These are phyloP conservation scores for Phlyctochytrium bullatum DNA, from an alignment of 192 early-diverging fungal genomes.

Conservation along the genomic window DNA sequence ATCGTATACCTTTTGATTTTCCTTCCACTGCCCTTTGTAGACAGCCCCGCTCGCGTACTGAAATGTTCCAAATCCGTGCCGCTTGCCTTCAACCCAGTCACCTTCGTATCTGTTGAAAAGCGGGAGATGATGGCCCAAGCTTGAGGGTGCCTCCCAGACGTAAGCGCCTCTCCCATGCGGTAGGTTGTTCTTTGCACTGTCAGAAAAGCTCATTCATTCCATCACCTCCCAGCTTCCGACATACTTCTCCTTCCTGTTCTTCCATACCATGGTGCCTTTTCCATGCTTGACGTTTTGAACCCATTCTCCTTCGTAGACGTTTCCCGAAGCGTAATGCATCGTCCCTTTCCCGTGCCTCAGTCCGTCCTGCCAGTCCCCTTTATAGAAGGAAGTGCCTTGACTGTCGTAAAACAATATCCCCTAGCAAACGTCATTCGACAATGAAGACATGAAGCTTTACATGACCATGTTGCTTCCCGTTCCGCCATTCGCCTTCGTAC, in stretches of 20 bases:
- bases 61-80: conserved; percentile 48
- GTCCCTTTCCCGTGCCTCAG: conserved; percentile 45
- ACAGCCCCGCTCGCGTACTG: conserved; percentile 49
- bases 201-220: conserved; percentile 1
- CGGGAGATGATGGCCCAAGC: conserved; percentile 40
- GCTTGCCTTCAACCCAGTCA: conserved; percentile 47
- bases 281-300: conserved; percentile 45
- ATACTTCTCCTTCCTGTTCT: conserved; percentile 43
- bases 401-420: conserved; percentile 34
- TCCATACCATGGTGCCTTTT: conserved; percentile 48
- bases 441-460: background rate
- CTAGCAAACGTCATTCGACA: conserved; percentile 14
- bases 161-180: conserved; percentile 49
- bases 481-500: conserved; percentile 49
- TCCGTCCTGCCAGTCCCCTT: conserved; percentile 44
- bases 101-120: conserved; percentile 47
- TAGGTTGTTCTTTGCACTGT: conserved; percentile 32
- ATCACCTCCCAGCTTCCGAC: conserved; percentile 50
- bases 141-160: conserved; percentile 36
- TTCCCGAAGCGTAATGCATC: conserved; percentile 53
- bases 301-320: conserved; percentile 56
- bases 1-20: conserved; percentile 44
- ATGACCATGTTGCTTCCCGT: conserved; percentile 38
- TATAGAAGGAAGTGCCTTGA: conserved; percentile 22
- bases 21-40: conserved; percentile 54